A percentile compares a stretch with the other conserved stretches of the same genome.
Conservation (phyloP, 306 rosid genomes). For the Benincasa hispida region DNA sequence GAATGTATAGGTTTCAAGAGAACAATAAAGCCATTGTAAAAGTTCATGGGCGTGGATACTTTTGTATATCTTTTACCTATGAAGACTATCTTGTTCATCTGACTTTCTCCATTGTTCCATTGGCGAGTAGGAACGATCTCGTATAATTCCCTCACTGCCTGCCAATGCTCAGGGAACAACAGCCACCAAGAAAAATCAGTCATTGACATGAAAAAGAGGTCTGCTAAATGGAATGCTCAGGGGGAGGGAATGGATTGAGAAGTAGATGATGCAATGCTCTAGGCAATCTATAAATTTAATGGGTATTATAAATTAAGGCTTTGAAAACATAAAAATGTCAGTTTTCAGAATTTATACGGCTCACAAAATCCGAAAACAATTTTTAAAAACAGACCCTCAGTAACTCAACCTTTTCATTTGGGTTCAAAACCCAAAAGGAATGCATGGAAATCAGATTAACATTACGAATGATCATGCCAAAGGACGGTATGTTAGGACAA, state of each 20-base stretch:
- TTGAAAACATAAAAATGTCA: too few species aligned
- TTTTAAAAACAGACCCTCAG: too few species aligned
- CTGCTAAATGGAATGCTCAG: neutral
- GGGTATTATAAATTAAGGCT: too few species aligned
- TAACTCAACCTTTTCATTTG: neutral
- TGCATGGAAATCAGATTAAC: neutral
- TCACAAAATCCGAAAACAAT: too few species aligned
- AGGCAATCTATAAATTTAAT: too few species aligned
- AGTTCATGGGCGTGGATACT: neutral
- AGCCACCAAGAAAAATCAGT: neutral
- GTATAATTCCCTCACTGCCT: conserved; percentile 85
- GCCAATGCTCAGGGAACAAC: conserved; percentile 15
- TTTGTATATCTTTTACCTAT: conserved; percentile 38
- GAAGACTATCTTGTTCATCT: conserved; percentile 67
- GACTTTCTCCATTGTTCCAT: conserved; percentile 62
- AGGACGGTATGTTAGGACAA: neutral
- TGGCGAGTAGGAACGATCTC: conserved; percentile 82
- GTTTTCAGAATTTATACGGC: too few species aligned
- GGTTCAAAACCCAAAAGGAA: neutral
- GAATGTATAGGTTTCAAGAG: neutral
- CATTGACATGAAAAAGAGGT: neutral
- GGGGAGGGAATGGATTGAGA: neutral
- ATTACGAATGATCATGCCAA: neutral
- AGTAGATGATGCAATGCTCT: neutral
- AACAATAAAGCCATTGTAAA: neutral